Conservation (phyloP, 2,329 filamentous ascomycete genomes). For the Apiospora hydei region DNA sequence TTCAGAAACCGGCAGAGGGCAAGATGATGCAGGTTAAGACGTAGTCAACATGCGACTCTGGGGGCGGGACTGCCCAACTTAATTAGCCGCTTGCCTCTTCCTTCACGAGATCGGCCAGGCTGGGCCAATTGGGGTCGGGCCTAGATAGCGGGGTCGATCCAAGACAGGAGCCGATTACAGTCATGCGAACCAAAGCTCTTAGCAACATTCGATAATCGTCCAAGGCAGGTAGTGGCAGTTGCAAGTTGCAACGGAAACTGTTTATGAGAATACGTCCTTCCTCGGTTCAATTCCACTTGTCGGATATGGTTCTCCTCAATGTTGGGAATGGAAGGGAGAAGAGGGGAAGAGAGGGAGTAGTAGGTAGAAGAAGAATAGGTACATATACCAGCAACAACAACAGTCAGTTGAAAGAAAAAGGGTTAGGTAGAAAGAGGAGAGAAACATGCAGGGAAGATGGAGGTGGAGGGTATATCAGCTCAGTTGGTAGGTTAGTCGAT, state of each 20-base stretch:
- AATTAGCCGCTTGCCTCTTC: slow-evolving; percentile 17
- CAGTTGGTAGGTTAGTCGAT: background rate
- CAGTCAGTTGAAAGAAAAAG: background rate
- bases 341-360: background rate
- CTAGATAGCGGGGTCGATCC: slow-evolving; percentile 19
- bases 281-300: background rate
- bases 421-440: background rate
- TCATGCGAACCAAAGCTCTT: slow-evolving; percentile 18
- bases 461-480: slow-evolving; percentile 21
- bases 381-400: background rate
- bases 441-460: slow-evolving; percentile 16
- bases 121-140: slow-evolving; percentile 7
- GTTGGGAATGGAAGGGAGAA: background rate
- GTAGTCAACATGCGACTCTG: slow-evolving; percentile 12
- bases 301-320: background rate
- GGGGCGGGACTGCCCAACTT: slow-evolving; percentile 7
- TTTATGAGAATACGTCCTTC: background rate
- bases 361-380: background rate
- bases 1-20: background rate
- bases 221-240: background rate
- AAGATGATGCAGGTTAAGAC: background rate
- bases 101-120: slow-evolving; percentile 3
- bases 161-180: slow-evolving; percentile 18
- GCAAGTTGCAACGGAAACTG: background rate
- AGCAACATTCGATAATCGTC: slow-evolving; percentile 17